Evolutionary conservation across 2,329 filamentous ascomycete genomes (phyloP).

Genomic region (Metarhizium anisopliae): DNA sequence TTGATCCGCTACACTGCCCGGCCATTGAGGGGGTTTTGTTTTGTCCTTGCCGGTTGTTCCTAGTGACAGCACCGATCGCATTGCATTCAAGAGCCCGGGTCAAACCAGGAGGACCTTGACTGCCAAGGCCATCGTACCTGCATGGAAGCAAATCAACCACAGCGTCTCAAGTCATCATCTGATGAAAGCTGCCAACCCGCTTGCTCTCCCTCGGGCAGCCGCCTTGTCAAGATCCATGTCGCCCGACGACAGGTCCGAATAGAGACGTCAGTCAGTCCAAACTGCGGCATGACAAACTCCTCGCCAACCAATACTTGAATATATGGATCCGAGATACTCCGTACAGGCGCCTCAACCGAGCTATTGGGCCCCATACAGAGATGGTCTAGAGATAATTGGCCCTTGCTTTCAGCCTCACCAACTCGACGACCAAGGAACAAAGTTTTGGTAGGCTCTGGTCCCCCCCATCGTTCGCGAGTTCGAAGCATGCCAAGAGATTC

Average conservation of each 20-base stretch:
- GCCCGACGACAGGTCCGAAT: not conserved
- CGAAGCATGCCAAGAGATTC: too few species aligned
- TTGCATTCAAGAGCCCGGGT: too few species aligned
- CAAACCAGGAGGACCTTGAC: not conserved
- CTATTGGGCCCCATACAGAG: not conserved
- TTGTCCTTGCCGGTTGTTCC: too few species aligned
- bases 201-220: too few species aligned
- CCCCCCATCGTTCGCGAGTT: too few species aligned
- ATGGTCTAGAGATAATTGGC: not conserved
- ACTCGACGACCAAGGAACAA: too few species aligned
- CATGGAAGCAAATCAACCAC: not conserved
- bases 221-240: not conserved
- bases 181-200: not conserved
- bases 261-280: not conserved
- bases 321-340: not conserved
- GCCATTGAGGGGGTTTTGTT: too few species aligned
- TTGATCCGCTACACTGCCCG: too few species aligned
- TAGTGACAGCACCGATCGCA: too few species aligned
- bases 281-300: too few species aligned
- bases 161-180: not conserved
- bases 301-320: not conserved
- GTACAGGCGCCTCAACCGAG: not conserved
- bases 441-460: too few species aligned
- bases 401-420: too few species aligned
- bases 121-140: not conserved